Evolutionary conservation across 176 grass and related monocot genomes (phyloP).

Genomic region (Puccinellia tenuiflora): DNA sequence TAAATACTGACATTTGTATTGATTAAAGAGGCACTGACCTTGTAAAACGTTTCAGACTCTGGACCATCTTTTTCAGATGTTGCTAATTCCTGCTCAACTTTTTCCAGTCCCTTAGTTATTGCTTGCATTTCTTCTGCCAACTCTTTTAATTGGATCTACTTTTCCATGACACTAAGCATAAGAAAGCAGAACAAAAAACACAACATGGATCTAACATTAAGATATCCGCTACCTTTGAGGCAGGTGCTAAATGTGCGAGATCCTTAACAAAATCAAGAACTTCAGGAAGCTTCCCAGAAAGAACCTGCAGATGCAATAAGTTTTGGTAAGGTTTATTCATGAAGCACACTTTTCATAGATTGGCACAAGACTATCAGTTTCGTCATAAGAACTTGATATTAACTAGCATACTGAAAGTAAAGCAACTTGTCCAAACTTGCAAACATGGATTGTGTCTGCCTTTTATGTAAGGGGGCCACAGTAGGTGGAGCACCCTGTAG

Average conservation of each 20-base stretch:
- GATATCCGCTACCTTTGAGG: conserved; percentile 65
- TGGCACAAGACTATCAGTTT: background rate
- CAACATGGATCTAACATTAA: background rate
- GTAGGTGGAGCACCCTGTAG: background rate
- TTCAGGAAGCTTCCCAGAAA: conserved; percentile 91
- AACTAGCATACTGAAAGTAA: background rate
- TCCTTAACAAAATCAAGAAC: conserved; percentile 89
- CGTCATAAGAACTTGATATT: background rate
- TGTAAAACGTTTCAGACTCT: conserved; percentile 71
- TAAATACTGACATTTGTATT: background rate
- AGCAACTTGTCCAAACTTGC: background rate
- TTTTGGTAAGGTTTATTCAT: conserved; percentile 3
- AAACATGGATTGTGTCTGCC: background rate
- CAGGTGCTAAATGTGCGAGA: conserved; percentile 74
- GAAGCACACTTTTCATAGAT: background rate
- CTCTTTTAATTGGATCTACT: conserved; percentile 87
- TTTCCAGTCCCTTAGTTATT: conserved; percentile 75
- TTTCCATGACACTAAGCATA: conserved; percentile 18
- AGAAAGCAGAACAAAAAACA: conserved; percentile 5
- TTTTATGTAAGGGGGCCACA: background rate
- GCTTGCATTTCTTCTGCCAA: conserved; percentile 95
- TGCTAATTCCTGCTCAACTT: conserved; percentile 78
- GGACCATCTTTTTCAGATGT: conserved; percentile 61
- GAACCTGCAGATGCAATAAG: conserved; percentile 44
- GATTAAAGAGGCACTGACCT: conserved; percentile 27